Percentiles rank a stretch among this genome's conserved stretches.
Conservation (phyloP, 2,329 filamentous ascomycete genomes). For the Scedosporium dehoogii region DNA sequence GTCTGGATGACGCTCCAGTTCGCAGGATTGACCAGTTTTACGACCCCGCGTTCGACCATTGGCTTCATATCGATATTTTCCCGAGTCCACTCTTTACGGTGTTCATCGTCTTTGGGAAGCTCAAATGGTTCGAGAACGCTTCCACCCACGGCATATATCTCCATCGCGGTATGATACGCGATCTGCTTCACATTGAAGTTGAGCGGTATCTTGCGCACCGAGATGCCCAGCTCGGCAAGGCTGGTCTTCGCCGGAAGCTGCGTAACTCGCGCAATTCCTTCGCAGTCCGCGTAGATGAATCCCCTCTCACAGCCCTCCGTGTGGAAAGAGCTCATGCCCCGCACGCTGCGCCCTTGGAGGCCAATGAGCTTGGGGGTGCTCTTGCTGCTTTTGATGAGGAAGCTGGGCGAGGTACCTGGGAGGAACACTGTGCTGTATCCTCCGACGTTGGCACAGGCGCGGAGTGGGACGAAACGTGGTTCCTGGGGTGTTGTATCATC, state of each 20-base stretch:
- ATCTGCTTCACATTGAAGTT: slow-evolving; percentile 62
- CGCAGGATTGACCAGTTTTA: slow-evolving; percentile 70
- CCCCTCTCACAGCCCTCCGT: slow-evolving; percentile 68
- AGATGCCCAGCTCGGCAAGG: slow-evolving; percentile 66
- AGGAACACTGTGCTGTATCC: slow-evolving; percentile 78
- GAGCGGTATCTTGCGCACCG: slow-evolving; percentile 61
- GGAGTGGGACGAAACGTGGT: slow-evolving; percentile 41
- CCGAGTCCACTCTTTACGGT: slow-evolving; percentile 69
- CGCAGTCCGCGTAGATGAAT: slow-evolving; percentile 69
- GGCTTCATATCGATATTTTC: slow-evolving; percentile 59
- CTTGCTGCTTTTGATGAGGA: slow-evolving; percentile 74
- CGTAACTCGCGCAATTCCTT: slow-evolving; percentile 64
- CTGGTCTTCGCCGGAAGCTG: slow-evolving; percentile 58
- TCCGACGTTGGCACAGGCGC: slow-evolving; percentile 53
- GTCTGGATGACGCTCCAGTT: slow-evolving; percentile 74
- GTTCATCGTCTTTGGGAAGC: slow-evolving; percentile 76
- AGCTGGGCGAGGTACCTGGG: slow-evolving; percentile 67
- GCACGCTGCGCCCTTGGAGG: slow-evolving; percentile 57
- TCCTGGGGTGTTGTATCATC: slow-evolving; percentile 26
- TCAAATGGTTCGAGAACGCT: slow-evolving; percentile 62
- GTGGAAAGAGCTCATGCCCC: slow-evolving; percentile 66
- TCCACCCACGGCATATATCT: slow-evolving; percentile 68
- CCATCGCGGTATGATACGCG: slow-evolving; percentile 65
- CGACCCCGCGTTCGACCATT: slow-evolving; percentile 55
- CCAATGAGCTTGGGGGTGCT: slow-evolving; percentile 66